Evolutionary conservation across 1,139 yeast species (phyloP).

Genomic region (Entelexis sorbosivorans): DNA sequence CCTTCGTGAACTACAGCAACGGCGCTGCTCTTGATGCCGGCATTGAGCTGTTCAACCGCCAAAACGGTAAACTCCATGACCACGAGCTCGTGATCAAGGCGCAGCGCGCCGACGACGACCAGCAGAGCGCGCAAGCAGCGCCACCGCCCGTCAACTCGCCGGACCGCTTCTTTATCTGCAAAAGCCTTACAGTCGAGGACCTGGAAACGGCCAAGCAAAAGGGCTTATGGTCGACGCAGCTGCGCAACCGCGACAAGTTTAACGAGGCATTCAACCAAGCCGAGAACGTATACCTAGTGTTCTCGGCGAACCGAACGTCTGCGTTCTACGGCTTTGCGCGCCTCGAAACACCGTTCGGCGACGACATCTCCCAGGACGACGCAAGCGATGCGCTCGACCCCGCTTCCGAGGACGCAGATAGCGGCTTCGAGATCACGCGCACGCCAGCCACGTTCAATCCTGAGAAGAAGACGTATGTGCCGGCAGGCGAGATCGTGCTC

Average conservation of each 20-base stretch:
- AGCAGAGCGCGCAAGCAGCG: background rate
- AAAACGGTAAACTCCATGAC: conserved; percentile 29
- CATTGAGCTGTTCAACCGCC: conserved; percentile 24
- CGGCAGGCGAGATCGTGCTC: conserved; percentile 34
- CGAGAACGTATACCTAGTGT: conserved; percentile 33
- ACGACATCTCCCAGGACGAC: background rate
- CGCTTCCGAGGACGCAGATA: background rate
- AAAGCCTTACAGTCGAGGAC: conserved; percentile 33
- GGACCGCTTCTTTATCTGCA: conserved; percentile 33
- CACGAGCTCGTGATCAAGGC: conserved; percentile 30
- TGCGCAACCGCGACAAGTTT: conserved; percentile 31
- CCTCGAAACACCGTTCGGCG: conserved; percentile 28
- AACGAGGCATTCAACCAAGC: conserved; percentile 31
- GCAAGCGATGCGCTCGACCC: background rate
- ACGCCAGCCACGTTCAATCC: conserved; percentile 1
- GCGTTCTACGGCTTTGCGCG: conserved; percentile 36
- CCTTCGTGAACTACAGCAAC: conserved; percentile 33
- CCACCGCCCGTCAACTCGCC: conserved; percentile 9
- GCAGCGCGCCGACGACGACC: conserved; percentile 13
- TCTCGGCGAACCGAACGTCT: conserved; percentile 35
- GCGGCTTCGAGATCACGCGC: background rate
- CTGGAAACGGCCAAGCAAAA: conserved; percentile 29
- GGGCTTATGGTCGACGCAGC: conserved; percentile 35
- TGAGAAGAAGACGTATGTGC: conserved; percentile 22
- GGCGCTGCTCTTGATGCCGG: conserved; percentile 30